Evolutionary conservation across 2,329 filamentous ascomycete species (phyloP), one percentile per base, ranked within the genome.

Genomic region (Diplocarpon rosae): DNA sequence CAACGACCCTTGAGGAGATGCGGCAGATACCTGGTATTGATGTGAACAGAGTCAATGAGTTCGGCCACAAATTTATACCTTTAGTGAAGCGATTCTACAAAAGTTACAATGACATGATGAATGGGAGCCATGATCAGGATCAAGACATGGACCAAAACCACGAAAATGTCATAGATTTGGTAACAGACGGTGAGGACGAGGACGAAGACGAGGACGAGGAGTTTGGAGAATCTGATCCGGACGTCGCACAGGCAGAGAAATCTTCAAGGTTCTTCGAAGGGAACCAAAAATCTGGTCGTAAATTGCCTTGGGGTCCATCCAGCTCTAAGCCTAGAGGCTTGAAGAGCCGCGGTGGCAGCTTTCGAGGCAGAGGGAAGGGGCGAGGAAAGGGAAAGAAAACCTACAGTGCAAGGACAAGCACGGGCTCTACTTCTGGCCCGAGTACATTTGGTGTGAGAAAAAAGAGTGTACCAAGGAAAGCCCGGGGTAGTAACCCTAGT

Each of bases 11-110:
- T 9, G 71, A 75, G 13, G 67, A 77, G 46, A 83, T 92, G 77
- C 66, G 64, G 28, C 62, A 63, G 8, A 83, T 90, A 39, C 70
- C 71, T 0, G 75, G 72, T 9, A 80, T 89, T 46, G 72, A 81
- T 43, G 51, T 60, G 1, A 74, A 78, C 20, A 81, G 78, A 57
- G 80, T 87, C 17, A 59, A 69, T 36, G 66, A 68, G 2, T 78
- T 80, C 57, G 84, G 84, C 7, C 65, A 63, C 29, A 69, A 67
- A 42, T 77, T 90, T 50, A 59, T 84, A 31, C 66, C 69, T 1
- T 61, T 87, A 5, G 65, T 88, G 37, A 65, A 66, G 41, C 63
- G 65, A 12, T 70, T 68, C 50, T 63, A 70, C 27, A 47, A 56
- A 0, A 63, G 66, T 32, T 79, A 76, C 52, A 61, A 63, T 28